Evolutionary conservation across 2,329 filamentous ascomycete genomes (phyloP), one percentile per base, ranked within the genome.

Genomic region (Hymenoscyphus repandus): DNA sequence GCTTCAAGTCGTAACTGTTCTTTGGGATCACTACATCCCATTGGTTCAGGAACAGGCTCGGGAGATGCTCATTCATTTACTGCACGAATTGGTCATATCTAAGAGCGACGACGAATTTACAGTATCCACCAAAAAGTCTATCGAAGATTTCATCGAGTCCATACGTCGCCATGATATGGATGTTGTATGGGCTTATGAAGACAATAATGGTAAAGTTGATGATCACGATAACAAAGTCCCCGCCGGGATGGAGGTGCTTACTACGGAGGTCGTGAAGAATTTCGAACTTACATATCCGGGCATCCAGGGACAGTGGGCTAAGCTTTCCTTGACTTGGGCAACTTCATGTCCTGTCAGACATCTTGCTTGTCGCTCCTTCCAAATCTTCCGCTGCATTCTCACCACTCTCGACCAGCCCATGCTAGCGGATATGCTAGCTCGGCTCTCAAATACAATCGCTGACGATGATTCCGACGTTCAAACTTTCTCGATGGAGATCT

Each of bases 11-110:
- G 85, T 96, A 5, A 85, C 92, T 11, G 90, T 97, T 3, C 78
- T 97, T 1, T 99, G 93, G 93, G 95, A 99, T 66, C 92, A 97
- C 64, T 96, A 99, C 63, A 96, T 89, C 1, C 83, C 89, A 2
- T 80, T 96, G 10, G 93, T 99, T 1, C 92, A 97, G 67, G 93
- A 97, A 59, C 92, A 99, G 68, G 91, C 95, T 30, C 83, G 91
- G 44, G 93, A 99, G 69, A 96, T 99, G 91, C 79, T 99, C 13
- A 91, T 99, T 1, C 93, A 99, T 72, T 78, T 99, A 15, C 95
- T 99, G 42, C 93, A 99, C 62, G 93, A 97, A 67, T 76, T 97
- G 6, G 90, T 99, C 34, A 90, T 96, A 27, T 82, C 82, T 1
- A 77, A 74, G 40, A 83, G 95, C 52, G 87, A 95, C 50, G 82